phyloP scores from a whole-genome alignment of 805 yeast species.

The Metschnikowia shivogae region DNA sequence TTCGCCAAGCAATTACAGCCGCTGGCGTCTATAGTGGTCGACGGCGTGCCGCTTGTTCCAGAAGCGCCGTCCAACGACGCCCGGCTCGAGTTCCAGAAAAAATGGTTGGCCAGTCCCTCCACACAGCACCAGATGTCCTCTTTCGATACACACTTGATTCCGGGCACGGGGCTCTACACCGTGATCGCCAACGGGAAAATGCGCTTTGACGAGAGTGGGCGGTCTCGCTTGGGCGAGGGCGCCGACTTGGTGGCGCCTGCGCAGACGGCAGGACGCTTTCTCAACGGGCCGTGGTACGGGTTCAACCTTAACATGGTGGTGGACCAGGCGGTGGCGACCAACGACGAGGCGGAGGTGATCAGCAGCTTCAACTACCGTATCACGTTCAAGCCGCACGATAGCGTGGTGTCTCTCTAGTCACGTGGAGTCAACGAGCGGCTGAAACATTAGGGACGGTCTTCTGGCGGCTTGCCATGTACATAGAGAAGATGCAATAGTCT shows the following conservation, averaged over 20 bases:
- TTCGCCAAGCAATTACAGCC: conserved; percentile 50
- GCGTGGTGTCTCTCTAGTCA: conserved; percentile 26
- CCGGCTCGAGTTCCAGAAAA: conserved; percentile 49
- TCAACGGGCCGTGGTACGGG: conserved; percentile 73
- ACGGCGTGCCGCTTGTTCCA: conserved; percentile 51
- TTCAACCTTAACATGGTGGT: conserved; percentile 55
- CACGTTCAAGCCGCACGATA: conserved; percentile 58
- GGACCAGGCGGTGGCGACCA: conserved; percentile 44
- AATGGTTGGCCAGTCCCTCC: conserved; percentile 53
- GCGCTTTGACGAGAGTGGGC: conserved; percentile 73
- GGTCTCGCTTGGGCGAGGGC: conserved; percentile 59
- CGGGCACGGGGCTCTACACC: conserved; percentile 55
- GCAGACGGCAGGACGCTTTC: conserved; percentile 31
- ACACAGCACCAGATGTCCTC: conserved; percentile 63
- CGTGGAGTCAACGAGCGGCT: background rate
- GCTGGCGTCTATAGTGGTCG: conserved; percentile 50
- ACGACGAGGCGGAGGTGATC: conserved; percentile 44
- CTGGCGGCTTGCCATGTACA: too few relatives aligned
- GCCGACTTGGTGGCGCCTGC: conserved; percentile 43
- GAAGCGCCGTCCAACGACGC: conserved; percentile 24
- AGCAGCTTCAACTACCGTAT: conserved; percentile 63
- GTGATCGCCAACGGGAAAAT: conserved; percentile 57
- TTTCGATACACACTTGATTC: conserved; percentile 62
- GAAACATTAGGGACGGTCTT: background rate
- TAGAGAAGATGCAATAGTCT: too few relatives aligned